phyloP scores from a whole-genome alignment of 306 rosid species.

The Alnus glutinosa region DNA sequence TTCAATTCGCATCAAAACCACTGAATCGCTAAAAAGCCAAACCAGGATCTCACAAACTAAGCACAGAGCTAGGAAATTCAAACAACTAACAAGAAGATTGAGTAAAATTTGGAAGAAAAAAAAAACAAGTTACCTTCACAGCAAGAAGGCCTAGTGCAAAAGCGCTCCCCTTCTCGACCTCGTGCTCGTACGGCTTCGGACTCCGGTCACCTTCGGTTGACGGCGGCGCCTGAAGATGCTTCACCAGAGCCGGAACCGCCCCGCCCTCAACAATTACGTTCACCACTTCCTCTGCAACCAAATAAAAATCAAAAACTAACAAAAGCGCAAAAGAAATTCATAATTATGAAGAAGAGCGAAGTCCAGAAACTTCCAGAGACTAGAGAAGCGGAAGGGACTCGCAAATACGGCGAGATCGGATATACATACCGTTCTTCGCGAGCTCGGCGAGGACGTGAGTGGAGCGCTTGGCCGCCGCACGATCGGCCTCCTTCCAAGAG shows the following conservation, averaged over 20 bases:
- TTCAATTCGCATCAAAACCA: background rate
- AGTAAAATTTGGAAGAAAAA: background rate
- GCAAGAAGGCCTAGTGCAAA: constrained; percentile 97
- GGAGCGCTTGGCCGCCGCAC: constrained; percentile 90
- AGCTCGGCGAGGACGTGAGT: constrained; percentile 98
- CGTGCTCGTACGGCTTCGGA: constrained; percentile 79
- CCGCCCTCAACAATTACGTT: constrained; percentile 96
- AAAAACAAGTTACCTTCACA: constrained; percentile 62
- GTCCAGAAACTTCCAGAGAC: constrained; percentile 17
- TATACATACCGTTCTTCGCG: constrained; percentile 77
- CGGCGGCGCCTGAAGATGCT: constrained; percentile 86
- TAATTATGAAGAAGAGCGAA: background rate
- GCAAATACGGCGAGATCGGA: constrained; percentile 40
- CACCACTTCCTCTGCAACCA: constrained; percentile 80
- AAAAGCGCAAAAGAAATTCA: background rate
- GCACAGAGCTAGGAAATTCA: background rate
- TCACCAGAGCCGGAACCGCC: constrained; percentile 83
- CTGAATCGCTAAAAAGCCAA: background rate
- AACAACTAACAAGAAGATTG: background rate
- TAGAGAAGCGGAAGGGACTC: background rate
- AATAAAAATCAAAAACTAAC: constrained; percentile 28
- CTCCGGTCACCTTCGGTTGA: constrained; percentile 43
- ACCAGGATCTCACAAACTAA: background rate
- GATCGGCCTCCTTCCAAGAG: constrained; percentile 84
- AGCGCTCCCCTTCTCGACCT: constrained; percentile 97